phyloP scores from a whole-genome alignment of 139 green algal species.

The Asterochloris sp. region DNA sequence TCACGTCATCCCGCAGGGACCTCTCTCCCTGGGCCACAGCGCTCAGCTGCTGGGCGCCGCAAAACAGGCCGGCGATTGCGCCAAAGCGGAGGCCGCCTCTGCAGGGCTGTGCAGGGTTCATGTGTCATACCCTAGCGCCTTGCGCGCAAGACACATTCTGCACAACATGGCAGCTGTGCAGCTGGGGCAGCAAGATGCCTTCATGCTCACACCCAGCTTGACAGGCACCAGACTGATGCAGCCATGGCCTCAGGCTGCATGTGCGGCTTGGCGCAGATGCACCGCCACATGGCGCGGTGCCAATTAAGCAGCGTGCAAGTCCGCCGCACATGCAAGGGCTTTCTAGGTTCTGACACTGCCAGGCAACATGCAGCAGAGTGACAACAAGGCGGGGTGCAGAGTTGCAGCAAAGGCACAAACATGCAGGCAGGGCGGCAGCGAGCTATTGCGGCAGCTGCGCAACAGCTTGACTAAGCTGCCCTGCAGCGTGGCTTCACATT shows the following conservation, averaged over 20 bases:
- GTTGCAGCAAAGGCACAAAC: no score
- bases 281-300: no score
- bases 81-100: slow-evolving; percentile 32
- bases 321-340: no score
- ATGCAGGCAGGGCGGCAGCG: no score
- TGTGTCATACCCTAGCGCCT: not conserved
- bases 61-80: slow-evolving; percentile 35
- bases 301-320: no score
- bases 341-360: no score
- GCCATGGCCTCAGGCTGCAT: not conserved
- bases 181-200: not conserved
- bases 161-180: not conserved
- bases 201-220: not conserved
- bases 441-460: no score
- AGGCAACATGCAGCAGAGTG: no score
- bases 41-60: slow-evolving; percentile 29
- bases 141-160: not conserved
- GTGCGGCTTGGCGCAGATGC: not conserved
- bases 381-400: no score
- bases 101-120: not conserved
- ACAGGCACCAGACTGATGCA: not conserved
- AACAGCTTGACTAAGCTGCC: no score
- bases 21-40: slow-evolving; percentile 27
- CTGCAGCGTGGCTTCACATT: no score
- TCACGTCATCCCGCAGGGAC: slow-evolving; percentile 26